These are phyloP conservation scores for Colletotrichum liriopes DNA, from an alignment of 2,329 filamentous ascomycete species.

Conservation along the genomic window DNA sequence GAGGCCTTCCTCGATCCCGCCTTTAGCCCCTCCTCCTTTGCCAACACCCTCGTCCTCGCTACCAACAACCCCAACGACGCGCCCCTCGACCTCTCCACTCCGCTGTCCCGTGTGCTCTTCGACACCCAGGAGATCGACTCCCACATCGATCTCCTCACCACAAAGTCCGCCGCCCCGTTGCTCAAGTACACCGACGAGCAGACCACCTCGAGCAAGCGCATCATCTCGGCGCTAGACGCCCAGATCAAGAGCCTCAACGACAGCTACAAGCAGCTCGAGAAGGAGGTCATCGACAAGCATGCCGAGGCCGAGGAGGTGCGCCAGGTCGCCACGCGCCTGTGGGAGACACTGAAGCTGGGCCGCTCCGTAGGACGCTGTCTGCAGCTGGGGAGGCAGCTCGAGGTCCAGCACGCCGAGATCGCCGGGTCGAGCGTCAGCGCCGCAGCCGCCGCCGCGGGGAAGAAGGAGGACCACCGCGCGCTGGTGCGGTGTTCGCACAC, in stretches of 20 bases:
- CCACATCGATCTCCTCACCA: slow-evolving; percentile 91
- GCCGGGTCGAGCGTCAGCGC: slow-evolving; percentile 55
- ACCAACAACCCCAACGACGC: slow-evolving; percentile 95
- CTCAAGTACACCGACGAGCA: slow-evolving; percentile 84
- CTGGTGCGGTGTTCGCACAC: slow-evolving; percentile 88
- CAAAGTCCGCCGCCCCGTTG: slow-evolving; percentile 85
- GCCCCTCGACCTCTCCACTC: slow-evolving; percentile 93
- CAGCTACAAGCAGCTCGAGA: slow-evolving; percentile 88
- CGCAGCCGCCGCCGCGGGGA: slow-evolving; percentile 54
- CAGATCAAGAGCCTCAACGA: slow-evolving; percentile 87
- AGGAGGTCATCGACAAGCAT: slow-evolving; percentile 88
- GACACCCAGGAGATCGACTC: slow-evolving; percentile 98
- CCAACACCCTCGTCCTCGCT: slow-evolving; percentile 87
- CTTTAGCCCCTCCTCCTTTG: slow-evolving; percentile 87
- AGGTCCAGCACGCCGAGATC: slow-evolving; percentile 86
- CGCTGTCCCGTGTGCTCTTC: slow-evolving; percentile 93
- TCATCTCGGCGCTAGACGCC: slow-evolving; percentile 83
- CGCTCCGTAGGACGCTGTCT: slow-evolving; percentile 84
- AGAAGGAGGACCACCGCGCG: slow-evolving; percentile 81
- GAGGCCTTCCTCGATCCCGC: slow-evolving; percentile 87
- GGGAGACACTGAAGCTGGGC: slow-evolving; percentile 84
- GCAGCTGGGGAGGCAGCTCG: slow-evolving; percentile 86
- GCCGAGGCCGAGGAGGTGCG: slow-evolving; percentile 88
- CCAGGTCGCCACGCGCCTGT: slow-evolving; percentile 82
- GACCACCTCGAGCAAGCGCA: slow-evolving; percentile 78